Base-by-base conservation (phyloP, 2,329 filamentous ascomycete genomes). In the Ophiostoma fasciatum region DNA sequence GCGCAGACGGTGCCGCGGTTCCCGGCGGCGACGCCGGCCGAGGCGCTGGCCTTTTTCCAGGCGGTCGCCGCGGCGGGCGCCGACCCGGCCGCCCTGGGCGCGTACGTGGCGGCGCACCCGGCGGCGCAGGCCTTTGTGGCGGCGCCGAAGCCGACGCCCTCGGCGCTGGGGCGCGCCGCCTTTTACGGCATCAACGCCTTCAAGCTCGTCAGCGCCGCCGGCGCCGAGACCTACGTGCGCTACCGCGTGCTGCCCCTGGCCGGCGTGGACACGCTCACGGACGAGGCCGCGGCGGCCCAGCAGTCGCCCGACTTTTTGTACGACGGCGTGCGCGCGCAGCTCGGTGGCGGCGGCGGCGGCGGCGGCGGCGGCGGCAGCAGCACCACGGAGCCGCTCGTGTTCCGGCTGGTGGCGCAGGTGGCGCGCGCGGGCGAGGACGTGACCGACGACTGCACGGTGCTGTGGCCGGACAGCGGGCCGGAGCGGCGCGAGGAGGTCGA, bases 381-480 rank as follows among this genome's bases (percentile, higher is more conserved):
- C n/a, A n/a, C n/a, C n/a, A n/a, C n/a, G n/a, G n/a, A 20, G 15
- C 49, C 57, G 0, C 50, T 68, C 15, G 51, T 48, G 17, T 68
- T 69, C 46, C 65, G 58, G 36, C 47, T 73, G 3, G 38, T 58
- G 10, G 68, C 56, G 10, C 69, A 74, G 50, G 45, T 74, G 17
- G 50, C 47, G 3, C 43, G 36, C 9, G 42, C 45, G 4, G 49
- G 45, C 13, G 51, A 53, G n/a, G n/a, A n/a, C 28, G 44, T 48
- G 13, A 51, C 49, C 0, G 41, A 49, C 32, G 45, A 53, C 40
- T 43, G 36, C 39, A 49, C 50, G 26, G 39, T 39, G 15, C 47
- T 62, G 15, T 74, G 70, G 70, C 64, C 66, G 0, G 66, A 65
- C 26, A 56, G 58, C 4, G 74, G 69, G 66, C 64, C 66, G 0